Evolutionary conservation across 768 basidiomycete genomes (phyloP).

Genomic region (Coprinellus aureogranulatus): DNA sequence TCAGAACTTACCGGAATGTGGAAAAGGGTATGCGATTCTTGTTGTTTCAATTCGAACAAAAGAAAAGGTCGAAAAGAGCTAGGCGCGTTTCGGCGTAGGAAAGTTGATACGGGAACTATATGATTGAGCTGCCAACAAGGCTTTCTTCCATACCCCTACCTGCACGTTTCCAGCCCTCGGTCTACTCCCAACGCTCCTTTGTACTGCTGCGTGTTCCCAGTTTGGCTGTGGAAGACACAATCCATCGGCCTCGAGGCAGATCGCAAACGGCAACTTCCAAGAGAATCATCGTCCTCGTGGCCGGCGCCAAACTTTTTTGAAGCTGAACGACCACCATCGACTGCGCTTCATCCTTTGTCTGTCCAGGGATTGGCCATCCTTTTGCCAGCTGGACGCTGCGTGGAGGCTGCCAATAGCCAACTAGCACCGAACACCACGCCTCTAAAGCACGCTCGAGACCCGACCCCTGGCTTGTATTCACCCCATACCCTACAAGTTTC

Average conservation of each 20-base stretch:
- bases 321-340: constrained; percentile 1
- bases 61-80: neutral
- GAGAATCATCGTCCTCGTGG: neutral
- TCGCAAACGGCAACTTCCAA: neutral
- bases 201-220: neutral
- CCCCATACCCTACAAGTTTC: no score
- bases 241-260: constrained; percentile 2
- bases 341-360: neutral
- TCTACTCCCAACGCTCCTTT: constrained; percentile 6
- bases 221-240: neutral
- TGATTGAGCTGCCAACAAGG: neutral
- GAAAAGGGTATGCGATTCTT: no score
- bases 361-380: neutral
- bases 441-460: neutral
- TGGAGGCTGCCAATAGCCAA: neutral
- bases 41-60: constrained; percentile 2
- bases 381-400: neutral
- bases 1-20: no score
- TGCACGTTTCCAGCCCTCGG: neutral
- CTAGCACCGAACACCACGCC: neutral
- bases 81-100: neutral
- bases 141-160: neutral
- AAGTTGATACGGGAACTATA: neutral
- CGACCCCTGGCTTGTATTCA: no score
- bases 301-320: constrained; percentile 1